Percentiles rank a stretch among this genome's conserved stretches.
Evolutionary conservation across 192 early-diverging fungal genomes (phyloP).

Genomic region (Umbelopsis ramanniana): DNA sequence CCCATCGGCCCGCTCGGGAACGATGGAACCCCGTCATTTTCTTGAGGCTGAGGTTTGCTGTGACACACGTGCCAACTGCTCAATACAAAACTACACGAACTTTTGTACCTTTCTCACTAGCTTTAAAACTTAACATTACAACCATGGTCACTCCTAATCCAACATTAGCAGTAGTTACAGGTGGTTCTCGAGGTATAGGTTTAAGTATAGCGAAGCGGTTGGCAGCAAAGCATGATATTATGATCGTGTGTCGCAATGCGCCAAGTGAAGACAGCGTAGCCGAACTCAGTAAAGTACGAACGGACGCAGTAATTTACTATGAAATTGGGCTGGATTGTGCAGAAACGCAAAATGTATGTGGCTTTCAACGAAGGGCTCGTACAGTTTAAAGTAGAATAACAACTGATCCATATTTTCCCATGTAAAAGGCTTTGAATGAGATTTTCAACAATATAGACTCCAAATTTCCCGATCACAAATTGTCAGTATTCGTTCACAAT

Average conservation of each 20-base stretch:
- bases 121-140: background rate
- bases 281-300: background rate
- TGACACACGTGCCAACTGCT: too few relatives aligned
- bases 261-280: background rate
- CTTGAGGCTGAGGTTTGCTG: too few relatives aligned
- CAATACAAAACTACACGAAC: background rate
- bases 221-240: background rate
- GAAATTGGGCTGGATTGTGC: background rate
- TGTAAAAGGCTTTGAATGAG: background rate
- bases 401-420: background rate
- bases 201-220: background rate
- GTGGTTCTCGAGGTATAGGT: constrained; percentile 9
- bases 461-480: background rate
- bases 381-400: background rate
- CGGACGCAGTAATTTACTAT: background rate
- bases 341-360: constrained; percentile 10
- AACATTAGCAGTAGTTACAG: constrained; percentile 14
- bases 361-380: background rate
- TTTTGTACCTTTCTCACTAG: background rate
- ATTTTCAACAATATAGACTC: constrained; percentile 1
- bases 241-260: background rate
- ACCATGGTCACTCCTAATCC: background rate
- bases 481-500: constrained; percentile 8
- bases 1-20: too few relatives aligned
- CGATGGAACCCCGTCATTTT: too few relatives aligned